Evolutionary conservation across 345 rosid species (phyloP).

Genomic region (Cochlearia excelsa): DNA sequence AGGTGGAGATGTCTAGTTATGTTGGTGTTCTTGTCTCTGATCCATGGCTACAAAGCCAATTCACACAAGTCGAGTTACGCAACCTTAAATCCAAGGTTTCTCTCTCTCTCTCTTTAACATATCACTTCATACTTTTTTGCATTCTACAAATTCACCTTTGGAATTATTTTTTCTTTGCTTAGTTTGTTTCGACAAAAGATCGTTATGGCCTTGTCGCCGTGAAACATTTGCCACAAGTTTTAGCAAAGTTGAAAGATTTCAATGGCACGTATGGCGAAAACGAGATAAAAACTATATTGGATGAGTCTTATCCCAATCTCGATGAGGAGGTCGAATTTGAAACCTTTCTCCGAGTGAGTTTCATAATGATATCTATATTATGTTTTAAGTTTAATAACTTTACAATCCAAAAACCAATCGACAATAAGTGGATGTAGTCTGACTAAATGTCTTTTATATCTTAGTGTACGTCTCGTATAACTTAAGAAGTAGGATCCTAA

Average conservation of each 20-base stretch:
- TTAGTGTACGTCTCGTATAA: no score
- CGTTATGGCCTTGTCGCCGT: constrained; percentile 47
- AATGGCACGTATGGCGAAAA: constrained; percentile 47
- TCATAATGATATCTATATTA: background rate
- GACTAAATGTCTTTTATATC: no score
- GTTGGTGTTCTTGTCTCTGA: constrained; percentile 88
- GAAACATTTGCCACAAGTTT: constrained; percentile 55
- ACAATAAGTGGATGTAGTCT: no score
- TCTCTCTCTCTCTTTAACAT: background rate
- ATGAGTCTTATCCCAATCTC: constrained; percentile 39
- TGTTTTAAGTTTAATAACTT: no score
- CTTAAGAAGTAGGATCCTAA: no score
- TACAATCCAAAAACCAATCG: no score
- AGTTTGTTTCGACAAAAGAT: constrained; percentile 64
- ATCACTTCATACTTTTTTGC: background rate
- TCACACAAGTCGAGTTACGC: constrained; percentile 93
- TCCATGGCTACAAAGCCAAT: constrained; percentile 89
- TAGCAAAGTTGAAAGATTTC: constrained; percentile 59
- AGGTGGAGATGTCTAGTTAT: constrained; percentile 59
- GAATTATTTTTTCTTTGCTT: background rate
- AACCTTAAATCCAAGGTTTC: constrained; percentile 77
- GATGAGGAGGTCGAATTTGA: constrained; percentile 71
- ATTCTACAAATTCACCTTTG: constrained; percentile 1
- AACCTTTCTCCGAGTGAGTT: constrained; percentile 70
- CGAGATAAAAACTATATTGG: constrained; percentile 54